A percentile compares a stretch with the other conserved stretches of the same genome.
phyloP scores from a whole-genome alignment of 768 basidiomycete species.

The Leccinum boreale region DNA sequence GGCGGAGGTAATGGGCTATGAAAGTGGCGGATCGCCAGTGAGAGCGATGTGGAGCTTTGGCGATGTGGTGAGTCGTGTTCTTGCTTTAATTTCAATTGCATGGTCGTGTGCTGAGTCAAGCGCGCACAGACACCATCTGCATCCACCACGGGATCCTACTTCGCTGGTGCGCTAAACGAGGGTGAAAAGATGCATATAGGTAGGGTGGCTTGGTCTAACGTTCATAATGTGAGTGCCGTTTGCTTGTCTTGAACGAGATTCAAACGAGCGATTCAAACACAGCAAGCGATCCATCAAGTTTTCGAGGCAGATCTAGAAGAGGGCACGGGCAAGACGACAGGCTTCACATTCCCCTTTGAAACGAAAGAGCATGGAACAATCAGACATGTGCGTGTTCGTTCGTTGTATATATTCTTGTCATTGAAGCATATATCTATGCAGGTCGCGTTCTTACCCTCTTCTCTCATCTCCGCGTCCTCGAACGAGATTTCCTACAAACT shows the following conservation, averaged over 20 bases:
- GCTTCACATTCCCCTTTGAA: slow-evolving; percentile 64
- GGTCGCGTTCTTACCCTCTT: slow-evolving; percentile 50
- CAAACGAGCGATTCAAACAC: not conserved
- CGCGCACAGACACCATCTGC: slow-evolving; percentile 39
- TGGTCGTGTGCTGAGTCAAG: not conserved
- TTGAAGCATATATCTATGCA: slow-evolving; percentile 19
- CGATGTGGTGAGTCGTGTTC: slow-evolving; percentile 40
- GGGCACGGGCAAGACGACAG: slow-evolving; percentile 45
- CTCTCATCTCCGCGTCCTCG: slow-evolving; percentile 31
- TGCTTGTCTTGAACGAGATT: not conserved
- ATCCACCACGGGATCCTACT: slow-evolving; percentile 47
- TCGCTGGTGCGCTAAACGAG: slow-evolving; percentile 52
- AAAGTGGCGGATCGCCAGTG: slow-evolving; percentile 35
- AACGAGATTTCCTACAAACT: slow-evolving; percentile 38
- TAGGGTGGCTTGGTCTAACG: slow-evolving; percentile 66
- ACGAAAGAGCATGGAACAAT: slow-evolving; percentile 65
- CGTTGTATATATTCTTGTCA: not conserved
- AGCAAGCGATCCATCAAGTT: slow-evolving; percentile 57
- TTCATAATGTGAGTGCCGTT: slow-evolving; percentile 42
- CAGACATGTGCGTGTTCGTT: slow-evolving; percentile 45
- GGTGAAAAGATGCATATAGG: slow-evolving; percentile 53
- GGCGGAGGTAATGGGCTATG: slow-evolving; percentile 52
- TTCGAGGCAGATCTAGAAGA: slow-evolving; percentile 47
- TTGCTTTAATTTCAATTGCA: not conserved
- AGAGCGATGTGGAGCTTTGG: slow-evolving; percentile 54